phyloP scores from a whole-genome alignment of 2,329 filamentous ascomycete genomes.

The Trichoderma sp. region DNA sequence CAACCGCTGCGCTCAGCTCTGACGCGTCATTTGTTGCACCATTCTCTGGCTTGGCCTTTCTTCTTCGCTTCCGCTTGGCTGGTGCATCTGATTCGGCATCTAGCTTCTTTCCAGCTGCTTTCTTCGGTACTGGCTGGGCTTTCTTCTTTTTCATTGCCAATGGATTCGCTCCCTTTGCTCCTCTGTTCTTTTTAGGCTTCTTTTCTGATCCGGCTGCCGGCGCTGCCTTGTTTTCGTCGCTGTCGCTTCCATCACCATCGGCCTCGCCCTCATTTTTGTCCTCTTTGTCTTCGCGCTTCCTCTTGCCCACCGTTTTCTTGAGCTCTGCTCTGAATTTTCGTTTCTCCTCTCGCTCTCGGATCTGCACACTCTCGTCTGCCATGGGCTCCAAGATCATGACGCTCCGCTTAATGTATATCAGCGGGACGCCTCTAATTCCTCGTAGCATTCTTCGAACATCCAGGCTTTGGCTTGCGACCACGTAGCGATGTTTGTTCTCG shows the following conservation, averaged over 20 bases:
- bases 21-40: conserved; percentile 27
- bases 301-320: conserved; percentile 53
- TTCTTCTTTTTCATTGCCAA: conserved; percentile 66
- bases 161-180: conserved; percentile 70
- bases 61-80: conserved; percentile 38
- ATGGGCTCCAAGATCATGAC: conserved; percentile 75
- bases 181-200: conserved; percentile 43
- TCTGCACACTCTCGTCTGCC: conserved; percentile 64
- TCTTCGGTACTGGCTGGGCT: conserved; percentile 29
- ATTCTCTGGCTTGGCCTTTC: conserved; percentile 34
- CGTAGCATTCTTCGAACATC: conserved; percentile 65
- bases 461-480: conserved; percentile 72
- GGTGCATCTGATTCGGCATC: conserved; percentile 31
- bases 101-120: conserved; percentile 30
- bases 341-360: conserved; percentile 68
- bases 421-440: conserved; percentile 68
- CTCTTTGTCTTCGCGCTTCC: conserved; percentile 52
- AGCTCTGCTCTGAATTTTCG: conserved; percentile 73
- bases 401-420: conserved; percentile 76
- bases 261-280: conserved; percentile 34
- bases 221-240: conserved; percentile 27
- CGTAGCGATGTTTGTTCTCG: conserved; percentile 76
- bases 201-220: conserved; percentile 31
- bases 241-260: conserved; percentile 43
- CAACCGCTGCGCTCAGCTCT: conserved; percentile 21